Percentiles rank a stretch among this genome's conserved stretches.
Conservation (phyloP, 495 filamentous ascomycete genomes). For the Cercophora sp. region DNA sequence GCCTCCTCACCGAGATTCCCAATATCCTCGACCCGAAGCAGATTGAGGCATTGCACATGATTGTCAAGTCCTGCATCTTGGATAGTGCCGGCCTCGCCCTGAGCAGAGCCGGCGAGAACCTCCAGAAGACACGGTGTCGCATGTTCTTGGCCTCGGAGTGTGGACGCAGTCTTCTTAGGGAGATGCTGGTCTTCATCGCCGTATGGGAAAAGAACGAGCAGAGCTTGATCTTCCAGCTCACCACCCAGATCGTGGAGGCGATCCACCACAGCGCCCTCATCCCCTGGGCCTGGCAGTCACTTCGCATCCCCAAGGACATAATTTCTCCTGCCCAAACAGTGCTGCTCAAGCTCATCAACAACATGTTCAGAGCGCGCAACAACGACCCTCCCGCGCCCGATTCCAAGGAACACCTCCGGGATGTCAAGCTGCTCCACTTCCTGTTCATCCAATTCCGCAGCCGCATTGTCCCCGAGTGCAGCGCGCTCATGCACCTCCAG, state of each 20-base stretch:
- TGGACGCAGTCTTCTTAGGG: slow-evolving; percentile 79
- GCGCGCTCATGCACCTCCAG: slow-evolving; percentile 88
- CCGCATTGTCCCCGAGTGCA: slow-evolving; percentile 86
- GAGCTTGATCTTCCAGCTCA: slow-evolving; percentile 90
- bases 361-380: slow-evolving; percentile 72
- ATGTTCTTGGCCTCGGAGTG: slow-evolving; percentile 82
- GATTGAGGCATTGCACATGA: slow-evolving; percentile 93
- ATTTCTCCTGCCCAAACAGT: slow-evolving; percentile 92
- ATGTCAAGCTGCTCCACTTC: slow-evolving; percentile 69
- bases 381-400: slow-evolving; percentile 53
- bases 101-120: slow-evolving; percentile 59
- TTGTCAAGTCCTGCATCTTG: slow-evolving; percentile 84
- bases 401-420: slow-evolving; percentile 42
- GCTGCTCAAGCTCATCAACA: slow-evolving; percentile 80
- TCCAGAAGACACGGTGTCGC: slow-evolving; percentile 81
- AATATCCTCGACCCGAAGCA: slow-evolving; percentile 88
- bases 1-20: slow-evolving; percentile 87
- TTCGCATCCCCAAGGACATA: slow-evolving; percentile 89
- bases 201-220: slow-evolving; percentile 93
- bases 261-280: slow-evolving; percentile 83
- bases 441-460: slow-evolving; percentile 88
- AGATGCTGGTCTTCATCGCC: slow-evolving; percentile 91
- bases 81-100: slow-evolving; percentile 56
- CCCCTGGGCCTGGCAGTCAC: slow-evolving; percentile 84
- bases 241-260: slow-evolving; percentile 90